Base-by-base conservation (phyloP, 208 protist genomes). In the Leishmania gerbilli region DNA sequence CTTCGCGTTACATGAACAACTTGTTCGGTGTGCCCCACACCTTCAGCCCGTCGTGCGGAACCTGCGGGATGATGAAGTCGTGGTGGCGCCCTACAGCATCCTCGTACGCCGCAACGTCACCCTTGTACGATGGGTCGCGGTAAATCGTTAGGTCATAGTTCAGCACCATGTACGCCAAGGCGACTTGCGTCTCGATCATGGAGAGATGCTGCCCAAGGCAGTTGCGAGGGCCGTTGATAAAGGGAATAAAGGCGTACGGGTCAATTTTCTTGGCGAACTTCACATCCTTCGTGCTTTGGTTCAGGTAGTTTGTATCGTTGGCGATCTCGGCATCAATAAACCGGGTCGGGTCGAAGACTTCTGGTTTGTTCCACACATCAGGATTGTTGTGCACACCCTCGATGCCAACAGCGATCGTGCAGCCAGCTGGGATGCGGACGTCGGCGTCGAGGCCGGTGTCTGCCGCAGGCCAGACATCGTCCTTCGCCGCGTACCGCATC, bases 221-320 rank as follows among this genome's bases (percentile, higher is more conserved):
- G 80, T 98, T 97, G 83, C 95, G 94, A 3, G 96, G 96, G 4
- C 96, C 96, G 76, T 96, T 97, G 82, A 98, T 98, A 82, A 98
- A 98, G 15, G 96, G 96, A 77, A 98, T 92, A 84, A 95, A 98
- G 31, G 91, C 90, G 82, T 93, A 98, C 15, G 95, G 95, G 79
- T 98, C 93, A 78, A 96, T 94, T 65, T 79, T 82, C 81, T 94
- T 93, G 62, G 90, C 60, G 79, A 87, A 92, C 62, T 87, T 85
- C n/a, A 88, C 71, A 79, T 82, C 79, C 62, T 74, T 71, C 51
- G 76, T 83, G 80, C 77, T 79, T 62, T 67, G 74, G 53, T 88
- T 87, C 40, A 91, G 75, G 51, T 84, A 82, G 74, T 93, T 95
- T 13, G 86, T 95, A 83, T 95, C 89, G 87, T 95, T 96, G 24